Percentiles rank a stretch among this genome's conserved stretches.
These are phyloP conservation scores for Diplodia seriata DNA, from an alignment of 2,329 filamentous ascomycete genomes.

Conservation along the genomic window DNA sequence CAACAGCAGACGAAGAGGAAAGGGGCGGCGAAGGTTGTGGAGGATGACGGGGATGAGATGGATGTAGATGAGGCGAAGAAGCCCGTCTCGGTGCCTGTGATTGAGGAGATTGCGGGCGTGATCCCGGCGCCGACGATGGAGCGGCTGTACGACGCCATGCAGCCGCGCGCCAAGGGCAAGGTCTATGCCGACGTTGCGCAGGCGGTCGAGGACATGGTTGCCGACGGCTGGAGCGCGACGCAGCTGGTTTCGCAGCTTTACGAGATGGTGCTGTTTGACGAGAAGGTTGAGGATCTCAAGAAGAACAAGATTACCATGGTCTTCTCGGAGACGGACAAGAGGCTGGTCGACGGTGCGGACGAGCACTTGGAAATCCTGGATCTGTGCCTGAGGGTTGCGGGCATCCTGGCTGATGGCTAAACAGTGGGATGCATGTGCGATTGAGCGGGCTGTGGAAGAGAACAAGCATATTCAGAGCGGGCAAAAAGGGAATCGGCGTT, in stretches of 20 bases:
- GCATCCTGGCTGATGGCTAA: conserved; percentile 64
- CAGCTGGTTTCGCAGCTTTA: conserved; percentile 89
- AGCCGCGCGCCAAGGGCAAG: conserved; percentile 56
- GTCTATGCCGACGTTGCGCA: conserved; percentile 77
- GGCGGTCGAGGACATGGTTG: conserved; percentile 87
- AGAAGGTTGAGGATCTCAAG: conserved; percentile 79
- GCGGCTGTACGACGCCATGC: conserved; percentile 74
- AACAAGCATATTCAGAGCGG: neutral
- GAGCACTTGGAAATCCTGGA: conserved; percentile 93
- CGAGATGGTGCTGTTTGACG: conserved; percentile 80
- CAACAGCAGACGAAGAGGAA: conserved; percentile 51
- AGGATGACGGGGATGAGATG: conserved; percentile 57
- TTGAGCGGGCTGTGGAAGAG: neutral
- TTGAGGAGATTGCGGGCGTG: conserved; percentile 96
- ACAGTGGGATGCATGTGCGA: neutral
- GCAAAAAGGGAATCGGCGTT: conserved; percentile 4
- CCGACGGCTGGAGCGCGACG: conserved; percentile 94
- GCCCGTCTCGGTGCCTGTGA: conserved; percentile 75
- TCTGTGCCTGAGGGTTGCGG: conserved; percentile 79
- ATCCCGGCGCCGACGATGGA: conserved; percentile 80
- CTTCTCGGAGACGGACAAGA: conserved; percentile 94
- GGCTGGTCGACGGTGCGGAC: conserved; percentile 91
- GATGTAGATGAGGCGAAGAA: conserved; percentile 47
- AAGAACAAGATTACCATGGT: conserved; percentile 89
- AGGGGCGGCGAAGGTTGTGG: conserved; percentile 51